A percentile compares a stretch with the other conserved stretches of the same genome.
Evolutionary conservation across 1,284 basidiomycete species (phyloP).

Genomic region (Ustilago cynodontis): DNA sequence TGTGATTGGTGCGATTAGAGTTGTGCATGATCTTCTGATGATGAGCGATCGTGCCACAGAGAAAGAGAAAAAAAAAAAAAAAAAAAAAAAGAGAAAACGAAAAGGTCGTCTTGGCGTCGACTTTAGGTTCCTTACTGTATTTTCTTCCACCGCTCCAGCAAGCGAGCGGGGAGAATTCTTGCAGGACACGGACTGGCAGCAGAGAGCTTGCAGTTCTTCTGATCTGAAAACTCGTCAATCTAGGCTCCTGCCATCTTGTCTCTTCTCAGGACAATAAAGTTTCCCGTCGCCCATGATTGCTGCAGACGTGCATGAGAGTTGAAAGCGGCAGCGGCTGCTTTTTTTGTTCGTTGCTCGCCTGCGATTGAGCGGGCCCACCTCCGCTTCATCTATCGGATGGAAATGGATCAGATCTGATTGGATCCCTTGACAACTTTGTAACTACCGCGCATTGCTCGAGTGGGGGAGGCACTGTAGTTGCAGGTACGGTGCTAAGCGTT

Average conservation of each 20-base stretch:
- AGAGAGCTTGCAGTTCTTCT: neutral
- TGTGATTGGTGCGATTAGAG: constrained; percentile 55
- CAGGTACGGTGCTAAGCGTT: constrained; percentile 5
- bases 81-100: neutral
- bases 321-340: neutral
- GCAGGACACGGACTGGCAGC: neutral
- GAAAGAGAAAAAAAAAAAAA: neutral
- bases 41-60: neutral
- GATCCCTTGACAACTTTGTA: constrained; percentile 3
- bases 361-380: constrained; percentile 18
- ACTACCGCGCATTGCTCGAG: neutral
- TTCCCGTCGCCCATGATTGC: neutral
- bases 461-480: constrained; percentile 2
- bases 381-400: constrained; percentile 21
- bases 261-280: constrained; percentile 11
- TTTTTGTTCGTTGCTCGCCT: neutral
- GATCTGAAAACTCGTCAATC: constrained; percentile 33
- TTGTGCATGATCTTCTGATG: constrained; percentile 22
- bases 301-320: constrained; percentile 4
- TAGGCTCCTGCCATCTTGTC: constrained; percentile 8
- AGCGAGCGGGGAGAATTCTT: constrained; percentile 5
- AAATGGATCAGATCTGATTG: constrained; percentile 53
- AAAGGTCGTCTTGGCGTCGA: constrained; percentile 15
- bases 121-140: constrained; percentile 1
- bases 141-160: neutral